Evolutionary conservation across 2,329 filamentous ascomycete genomes (phyloP), one percentile per base, ranked within the genome.

Genomic region (Teratosphaeria viscida): DNA sequence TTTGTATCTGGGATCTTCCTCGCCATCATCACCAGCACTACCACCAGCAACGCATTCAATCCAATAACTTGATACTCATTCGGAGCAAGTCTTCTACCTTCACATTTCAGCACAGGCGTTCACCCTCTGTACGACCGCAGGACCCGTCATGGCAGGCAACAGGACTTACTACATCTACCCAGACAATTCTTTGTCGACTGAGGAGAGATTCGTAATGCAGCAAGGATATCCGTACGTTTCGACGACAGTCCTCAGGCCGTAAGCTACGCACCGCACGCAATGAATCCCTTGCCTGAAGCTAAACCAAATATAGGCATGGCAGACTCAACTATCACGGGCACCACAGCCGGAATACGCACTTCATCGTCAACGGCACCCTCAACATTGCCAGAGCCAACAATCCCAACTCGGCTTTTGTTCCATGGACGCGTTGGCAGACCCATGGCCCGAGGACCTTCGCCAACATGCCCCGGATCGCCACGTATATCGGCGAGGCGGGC

Each of bases 221-320:
- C 23, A n/a, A n/a, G 57, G 57, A 2, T 59, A 59, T 29, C 34
- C 34, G 23, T 59, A 37, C 35, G 57, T 59, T 16, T 59, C 57
- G n/a, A 59, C 57, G 3, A 59, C 57, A 27, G n/a, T 23, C 7
- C 57, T 59, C 8, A 32, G 43, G 14, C 32, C 23, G 57, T 59
- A 32, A 16, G 47, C 19, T 19, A 39, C 35, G 12, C 10, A 32
- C 12, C 37, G 3, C 16, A 39, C 16, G 11, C 53, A 3, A 19
- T 32, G n/a, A 56, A 19, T 39, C 11, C 11, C 11, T 12, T 39
- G 2, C 3, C 11, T 11, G 12, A 39, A 39, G 37, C 37, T 39
- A 16, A 39, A 6, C 11, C 37, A 16, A 4, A 12, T 39, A 39
- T 16, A 39, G 37, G 10, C 11, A 16, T 4, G 11, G 37, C 11